Evolutionary conservation across 2,329 filamentous ascomycete species (phyloP).

Genomic region (Eurotiales sp.): DNA sequence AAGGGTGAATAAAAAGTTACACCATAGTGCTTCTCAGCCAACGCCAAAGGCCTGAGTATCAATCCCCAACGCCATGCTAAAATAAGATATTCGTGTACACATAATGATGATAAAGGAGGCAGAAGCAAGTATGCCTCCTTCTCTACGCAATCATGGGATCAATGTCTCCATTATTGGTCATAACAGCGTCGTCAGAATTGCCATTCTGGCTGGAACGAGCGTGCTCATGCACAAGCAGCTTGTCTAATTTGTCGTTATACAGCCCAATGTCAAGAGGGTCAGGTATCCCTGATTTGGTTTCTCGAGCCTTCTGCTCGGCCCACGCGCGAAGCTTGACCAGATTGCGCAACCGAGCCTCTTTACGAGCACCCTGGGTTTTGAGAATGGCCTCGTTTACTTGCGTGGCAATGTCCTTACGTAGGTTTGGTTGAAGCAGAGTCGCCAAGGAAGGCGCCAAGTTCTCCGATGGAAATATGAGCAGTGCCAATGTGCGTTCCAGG

Average conservation of each 20-base stretch:
- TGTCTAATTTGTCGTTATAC: conserved; percentile 31
- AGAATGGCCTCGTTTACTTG: conserved; percentile 88
- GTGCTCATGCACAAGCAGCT: conserved; percentile 20
- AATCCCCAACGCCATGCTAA: conserved; percentile 21
- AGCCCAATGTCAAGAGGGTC: conserved; percentile 44
- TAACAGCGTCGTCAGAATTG: conserved; percentile 35
- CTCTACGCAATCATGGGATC: conserved; percentile 38
- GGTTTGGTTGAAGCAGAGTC: conserved; percentile 70
- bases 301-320: conserved; percentile 63
- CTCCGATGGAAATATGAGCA: conserved; percentile 83
- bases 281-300: conserved; percentile 42
- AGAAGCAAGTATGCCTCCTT: background rate
- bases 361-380: conserved; percentile 64
- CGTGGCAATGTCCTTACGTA: conserved; percentile 79
- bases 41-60: conserved; percentile 10
- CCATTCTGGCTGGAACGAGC: conserved; percentile 24
- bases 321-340: conserved; percentile 80
- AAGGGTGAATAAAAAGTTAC: too few relatives aligned
- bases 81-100: conserved; percentile 10
- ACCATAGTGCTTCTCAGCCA: conserved; percentile 4
- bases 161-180: conserved; percentile 39
- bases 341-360: conserved; percentile 77
- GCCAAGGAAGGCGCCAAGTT: conserved; percentile 72
- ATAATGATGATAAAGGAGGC: background rate
- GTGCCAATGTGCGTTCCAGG: conserved; percentile 86